phyloP scores from a whole-genome alignment of 306 rosid genomes.

The Ormosia semicastrata region DNA sequence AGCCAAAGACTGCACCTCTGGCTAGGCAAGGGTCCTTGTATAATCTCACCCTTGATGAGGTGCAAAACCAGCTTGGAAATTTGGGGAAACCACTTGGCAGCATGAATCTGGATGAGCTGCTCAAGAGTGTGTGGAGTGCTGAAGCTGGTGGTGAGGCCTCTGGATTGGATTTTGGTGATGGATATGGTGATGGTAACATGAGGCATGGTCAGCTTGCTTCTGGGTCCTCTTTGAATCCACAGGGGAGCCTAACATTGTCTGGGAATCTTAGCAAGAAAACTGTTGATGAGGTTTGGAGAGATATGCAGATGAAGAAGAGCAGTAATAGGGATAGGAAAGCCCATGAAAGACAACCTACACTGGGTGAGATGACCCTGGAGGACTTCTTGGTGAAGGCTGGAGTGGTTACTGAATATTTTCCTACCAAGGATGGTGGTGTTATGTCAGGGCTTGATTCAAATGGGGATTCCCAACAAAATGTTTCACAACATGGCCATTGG shows the following conservation, averaged over 20 bases:
- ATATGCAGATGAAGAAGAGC: conserved; percentile 72
- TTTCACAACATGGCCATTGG: conserved; percentile 69
- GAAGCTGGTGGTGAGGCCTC: conserved; percentile 47
- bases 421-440: conserved; percentile 36
- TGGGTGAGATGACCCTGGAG: conserved; percentile 96
- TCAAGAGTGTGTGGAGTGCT: conserved; percentile 71
- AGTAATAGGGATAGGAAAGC: conserved; percentile 40
- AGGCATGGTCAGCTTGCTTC: conserved; percentile 46
- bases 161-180: conserved; percentile 39
- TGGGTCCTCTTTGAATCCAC: conserved; percentile 51
- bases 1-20: conserved; percentile 57
- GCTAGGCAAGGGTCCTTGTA: conserved; percentile 67
- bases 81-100: conserved; percentile 90
- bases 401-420: conserved; percentile 56
- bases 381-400: conserved; percentile 96
- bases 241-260: conserved; percentile 64
- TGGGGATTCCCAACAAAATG: conserved; percentile 37
- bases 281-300: conserved; percentile 96
- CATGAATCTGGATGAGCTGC: conserved; percentile 96
- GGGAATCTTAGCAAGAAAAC: conserved; percentile 83
- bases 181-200: conserved; percentile 25
- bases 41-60: conserved; percentile 92
- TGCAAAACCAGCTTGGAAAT: conserved; percentile 93
- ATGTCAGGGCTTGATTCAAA: conserved; percentile 51
- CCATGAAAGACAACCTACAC: conserved; percentile 66